phyloP scores from a whole-genome alignment of 2,329 filamentous ascomycete genomes.

The Westerdykella aurantiaca region DNA sequence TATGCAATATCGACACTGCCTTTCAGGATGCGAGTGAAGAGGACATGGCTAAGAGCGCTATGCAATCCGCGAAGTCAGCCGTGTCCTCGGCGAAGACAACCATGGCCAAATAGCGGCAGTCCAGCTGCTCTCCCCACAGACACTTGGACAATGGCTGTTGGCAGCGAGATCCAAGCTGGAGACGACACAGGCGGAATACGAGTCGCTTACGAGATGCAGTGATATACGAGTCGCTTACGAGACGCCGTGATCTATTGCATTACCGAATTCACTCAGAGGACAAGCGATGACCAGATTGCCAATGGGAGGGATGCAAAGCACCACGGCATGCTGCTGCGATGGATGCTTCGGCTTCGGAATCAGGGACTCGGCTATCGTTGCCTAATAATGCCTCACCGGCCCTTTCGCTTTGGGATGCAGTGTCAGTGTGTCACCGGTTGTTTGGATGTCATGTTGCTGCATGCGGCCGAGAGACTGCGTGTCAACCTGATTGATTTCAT shows the following conservation, averaged over 20 bases:
- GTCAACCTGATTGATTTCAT: no score
- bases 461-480: no score
- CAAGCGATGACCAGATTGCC: background rate
- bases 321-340: background rate
- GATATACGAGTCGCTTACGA: background rate
- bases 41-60: background rate
- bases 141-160: background rate
- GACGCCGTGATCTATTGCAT: background rate
- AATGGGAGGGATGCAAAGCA: background rate
- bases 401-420: no score
- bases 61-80: background rate
- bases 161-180: background rate
- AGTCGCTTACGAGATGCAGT: background rate
- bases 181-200: background rate
- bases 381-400: no score
- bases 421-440: no score
- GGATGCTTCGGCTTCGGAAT: no score
- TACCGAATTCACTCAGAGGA: background rate
- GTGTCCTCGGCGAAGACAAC: background rate
- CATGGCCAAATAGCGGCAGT: constrained; percentile 2
- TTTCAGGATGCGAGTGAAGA: background rate
- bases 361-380: no score
- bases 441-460: no score
- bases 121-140: constrained; percentile 18
- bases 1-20: no score